Evolutionary conservation across 441 rosid genomes (phyloP).

Genomic region (Erodium chrysanthum): DNA sequence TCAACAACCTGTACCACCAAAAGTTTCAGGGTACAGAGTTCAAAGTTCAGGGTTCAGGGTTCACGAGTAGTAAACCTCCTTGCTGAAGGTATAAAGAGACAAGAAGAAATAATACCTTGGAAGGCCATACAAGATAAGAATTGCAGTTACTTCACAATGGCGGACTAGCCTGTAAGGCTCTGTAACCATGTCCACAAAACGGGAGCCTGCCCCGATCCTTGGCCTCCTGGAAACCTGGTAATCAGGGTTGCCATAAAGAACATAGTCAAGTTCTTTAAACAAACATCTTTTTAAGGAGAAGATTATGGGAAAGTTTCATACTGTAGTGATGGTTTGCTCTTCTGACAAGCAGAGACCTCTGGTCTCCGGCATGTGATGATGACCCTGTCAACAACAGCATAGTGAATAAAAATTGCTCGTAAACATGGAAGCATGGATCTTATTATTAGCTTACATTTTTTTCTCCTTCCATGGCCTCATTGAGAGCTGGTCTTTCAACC

Average conservation of each 20-base stretch:
- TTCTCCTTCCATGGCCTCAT: slow-evolving; percentile 94
- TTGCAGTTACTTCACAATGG: slow-evolving; percentile 90
- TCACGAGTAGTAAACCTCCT: no score
- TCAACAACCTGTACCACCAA: slow-evolving; percentile 49
- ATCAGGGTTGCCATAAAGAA: not conserved
- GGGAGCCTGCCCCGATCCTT: slow-evolving; percentile 51
- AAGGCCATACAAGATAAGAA: slow-evolving; percentile 84
- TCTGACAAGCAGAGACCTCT: slow-evolving; percentile 97
- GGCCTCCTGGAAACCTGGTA: slow-evolving; percentile 72
- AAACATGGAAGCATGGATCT: not conserved
- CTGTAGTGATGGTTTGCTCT: slow-evolving; percentile 82
- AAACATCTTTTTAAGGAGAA: no score
- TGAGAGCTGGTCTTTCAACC: slow-evolving; percentile 87
- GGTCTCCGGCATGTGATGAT: slow-evolving; percentile 91
- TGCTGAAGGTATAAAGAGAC: slow-evolving; percentile 1
- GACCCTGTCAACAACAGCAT: slow-evolving; percentile 49
- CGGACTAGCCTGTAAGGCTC: slow-evolving; percentile 73
- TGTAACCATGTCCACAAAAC: slow-evolving; percentile 53
- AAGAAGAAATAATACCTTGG: slow-evolving; percentile 53
- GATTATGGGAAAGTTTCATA: slow-evolving; percentile 15
- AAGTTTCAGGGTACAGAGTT: no score
- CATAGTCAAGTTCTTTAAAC: no score
- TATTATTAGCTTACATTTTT: slow-evolving; percentile 43
- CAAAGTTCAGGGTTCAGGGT: no score
- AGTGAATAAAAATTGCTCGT: not conserved